Base-by-base conservation (phyloP, 768 basidiomycete genomes). In the Suillus tomentosus region DNA sequence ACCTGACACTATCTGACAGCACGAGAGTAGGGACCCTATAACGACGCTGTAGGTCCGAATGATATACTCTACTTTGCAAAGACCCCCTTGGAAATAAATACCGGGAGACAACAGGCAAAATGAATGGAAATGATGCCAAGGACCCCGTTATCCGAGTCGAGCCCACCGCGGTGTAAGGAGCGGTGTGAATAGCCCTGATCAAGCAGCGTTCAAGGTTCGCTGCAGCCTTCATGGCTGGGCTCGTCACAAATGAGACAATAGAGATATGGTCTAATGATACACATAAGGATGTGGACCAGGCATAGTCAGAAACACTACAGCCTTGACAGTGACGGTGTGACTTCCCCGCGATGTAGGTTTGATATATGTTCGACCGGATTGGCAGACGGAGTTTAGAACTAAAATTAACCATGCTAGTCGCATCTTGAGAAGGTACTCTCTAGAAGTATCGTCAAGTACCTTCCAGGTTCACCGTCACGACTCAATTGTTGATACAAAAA, bases 71-170 rank as follows among this genome's bases (percentile, higher is more conserved):
- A 19, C 39, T 27, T 7, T 10, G 57, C 13, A 31, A 40, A 58
- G 40, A 19, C 24, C 57, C 22, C 22, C 4, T 39, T 24, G 24
- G 15, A 1, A 40, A 19, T 24, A 40, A 11, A 57, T 27, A 57
- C 15, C 37, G 56, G 24, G 56, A 57, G 24, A 27, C 37, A 24
- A 57, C 11, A 19, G 57, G 57, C 10, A 27, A 58, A 58, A 40
- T 42, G 42, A 5, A 42, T 58, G 24, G 57, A 58, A 19, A 42
- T 42, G 57, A 58, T 19, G 57, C 57, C 56, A 40, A 40, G 56
- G 22, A 58, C 24, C 56, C 56, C 40, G 57, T 42, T 58, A 58
- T 42, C 57, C 57, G 57, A 31, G 14, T 31, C 24, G 57, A 8
- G 40, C 39, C 42, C 27, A 42, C 17, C 10, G 27, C 24, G 24